Base-by-base conservation (phyloP, 225 moss, liverwort and hornwort species). In the Marchantia paleacea region DNA sequence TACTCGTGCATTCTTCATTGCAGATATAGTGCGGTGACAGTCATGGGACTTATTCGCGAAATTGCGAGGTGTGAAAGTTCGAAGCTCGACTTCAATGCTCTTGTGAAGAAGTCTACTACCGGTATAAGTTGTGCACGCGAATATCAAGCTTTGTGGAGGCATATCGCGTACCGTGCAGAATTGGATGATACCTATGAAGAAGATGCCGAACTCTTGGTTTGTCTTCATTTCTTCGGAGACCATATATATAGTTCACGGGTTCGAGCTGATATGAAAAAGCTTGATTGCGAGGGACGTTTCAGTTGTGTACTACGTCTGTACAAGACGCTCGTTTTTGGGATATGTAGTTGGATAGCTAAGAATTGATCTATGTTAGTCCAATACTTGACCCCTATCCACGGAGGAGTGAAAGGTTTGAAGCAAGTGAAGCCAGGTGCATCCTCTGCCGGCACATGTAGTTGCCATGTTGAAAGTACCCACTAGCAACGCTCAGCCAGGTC, bases 101-200 rank as follows among this genome's bases (percentile, higher is more conserved):
- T 97, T 7, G 87, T 87, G 10, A 91, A 84, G 67, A 88, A 87
- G 77, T 87, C 93, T 11, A 69, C 78, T 48, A 91, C 94, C 11
- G 92, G 94, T 10, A 97, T 97, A 48, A 90, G 86, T 29, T 91
- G 88, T 80, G 92, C 96, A 53, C 86, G 86, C 70, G 96, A 97
- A 81, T 92, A 90, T 60, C 96, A 97, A 83, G 96, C 96, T 15
- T 80, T 97, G 55, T 97, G 96, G 96, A 90, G 96, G 7, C 90
- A 89, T 78, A 80, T 97, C 70, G 96, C 94, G 0, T 97, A 97
- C 52, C 92, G 82, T 1, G 75, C 85, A 18, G 94, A 93, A 61
- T 80, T 97, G 50, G 88, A 85, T 1, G 91, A 89, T 48, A 82
- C 70, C 28, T 93, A 87, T 52, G 89, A 89, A 12, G 94, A 89